Evolutionary conservation across 129 eudicot species (phyloP).

Genomic region (Solidago caesia): DNA sequence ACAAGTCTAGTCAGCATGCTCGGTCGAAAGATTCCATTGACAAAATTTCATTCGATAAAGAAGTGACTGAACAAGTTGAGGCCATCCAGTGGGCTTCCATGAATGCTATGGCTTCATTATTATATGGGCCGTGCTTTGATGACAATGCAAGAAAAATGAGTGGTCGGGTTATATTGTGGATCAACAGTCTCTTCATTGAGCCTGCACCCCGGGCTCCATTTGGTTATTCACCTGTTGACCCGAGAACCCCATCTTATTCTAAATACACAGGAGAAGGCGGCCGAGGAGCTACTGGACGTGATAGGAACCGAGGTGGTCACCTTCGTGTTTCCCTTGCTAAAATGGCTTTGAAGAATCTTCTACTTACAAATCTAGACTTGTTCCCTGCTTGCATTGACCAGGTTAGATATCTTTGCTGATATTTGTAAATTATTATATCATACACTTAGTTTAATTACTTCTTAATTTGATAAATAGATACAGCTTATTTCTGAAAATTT

Average conservation of each 20-base stretch:
- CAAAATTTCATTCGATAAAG: constrained; percentile 89
- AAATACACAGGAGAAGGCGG: constrained; percentile 76
- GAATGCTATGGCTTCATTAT: constrained; percentile 97
- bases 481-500: not conserved
- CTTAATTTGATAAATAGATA: too few species aligned
- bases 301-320: constrained; percentile 88
- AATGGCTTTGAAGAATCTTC: constrained; percentile 90
- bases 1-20: constrained; percentile 81
- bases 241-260: constrained; percentile 94
- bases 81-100: constrained; percentile 98
- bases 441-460: not conserved
- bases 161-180: constrained; percentile 97
- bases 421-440: not conserved
- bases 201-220: constrained; percentile 97
- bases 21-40: constrained; percentile 94
- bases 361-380: constrained; percentile 93
- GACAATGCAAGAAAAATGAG: constrained; percentile 99
- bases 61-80: constrained; percentile 87
- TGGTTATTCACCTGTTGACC: constrained; percentile 97
- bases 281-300: constrained; percentile 83
- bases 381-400: constrained; percentile 99
- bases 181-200: constrained; percentile 90
- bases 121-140: constrained; percentile 98
- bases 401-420: constrained; percentile 41
- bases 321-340: constrained; percentile 92